phyloP scores from a whole-genome alignment of 345 rosid species.

The Salix viminalis region DNA sequence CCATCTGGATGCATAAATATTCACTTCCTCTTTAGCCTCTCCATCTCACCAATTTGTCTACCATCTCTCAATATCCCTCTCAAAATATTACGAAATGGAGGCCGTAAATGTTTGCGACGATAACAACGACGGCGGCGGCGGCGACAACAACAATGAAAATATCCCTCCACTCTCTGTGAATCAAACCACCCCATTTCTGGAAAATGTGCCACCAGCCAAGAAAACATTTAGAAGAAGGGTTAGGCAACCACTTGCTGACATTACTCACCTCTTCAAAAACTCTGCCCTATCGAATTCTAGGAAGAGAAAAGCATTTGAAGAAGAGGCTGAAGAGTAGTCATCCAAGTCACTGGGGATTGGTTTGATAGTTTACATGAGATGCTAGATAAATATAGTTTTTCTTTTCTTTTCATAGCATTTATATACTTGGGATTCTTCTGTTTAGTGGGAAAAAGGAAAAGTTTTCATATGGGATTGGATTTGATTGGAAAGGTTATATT shows the following conservation, averaged over 20 bases:
- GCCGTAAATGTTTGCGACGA: background rate
- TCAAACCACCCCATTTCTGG: conserved; percentile 1
- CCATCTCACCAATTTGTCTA: too few species aligned
- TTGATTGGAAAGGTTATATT: too few species aligned
- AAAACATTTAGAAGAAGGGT: conserved; percentile 18
- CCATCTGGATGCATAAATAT: background rate
- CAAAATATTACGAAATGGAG: background rate
- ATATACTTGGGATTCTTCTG: too few species aligned
- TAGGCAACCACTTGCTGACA: conserved; percentile 23
- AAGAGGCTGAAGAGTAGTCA: too few species aligned
- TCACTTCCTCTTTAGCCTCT: background rate
- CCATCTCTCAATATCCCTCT: background rate
- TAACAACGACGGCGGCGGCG: background rate
- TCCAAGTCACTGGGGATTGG: too few species aligned
- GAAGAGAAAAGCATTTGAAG: too few species aligned
- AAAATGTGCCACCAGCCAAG: background rate
- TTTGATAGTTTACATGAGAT: too few species aligned
- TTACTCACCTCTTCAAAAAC: conserved; percentile 8
- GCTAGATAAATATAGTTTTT: too few species aligned
- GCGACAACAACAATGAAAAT: conserved; percentile 8
- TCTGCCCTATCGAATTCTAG: background rate
- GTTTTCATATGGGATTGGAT: too few species aligned
- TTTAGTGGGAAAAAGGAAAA: too few species aligned
- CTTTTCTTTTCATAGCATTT: too few species aligned
- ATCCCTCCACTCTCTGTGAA: conserved; percentile 13